Base-by-base conservation (phyloP, 495 filamentous ascomycete species). In the Aspergillus heteromorphus region DNA sequence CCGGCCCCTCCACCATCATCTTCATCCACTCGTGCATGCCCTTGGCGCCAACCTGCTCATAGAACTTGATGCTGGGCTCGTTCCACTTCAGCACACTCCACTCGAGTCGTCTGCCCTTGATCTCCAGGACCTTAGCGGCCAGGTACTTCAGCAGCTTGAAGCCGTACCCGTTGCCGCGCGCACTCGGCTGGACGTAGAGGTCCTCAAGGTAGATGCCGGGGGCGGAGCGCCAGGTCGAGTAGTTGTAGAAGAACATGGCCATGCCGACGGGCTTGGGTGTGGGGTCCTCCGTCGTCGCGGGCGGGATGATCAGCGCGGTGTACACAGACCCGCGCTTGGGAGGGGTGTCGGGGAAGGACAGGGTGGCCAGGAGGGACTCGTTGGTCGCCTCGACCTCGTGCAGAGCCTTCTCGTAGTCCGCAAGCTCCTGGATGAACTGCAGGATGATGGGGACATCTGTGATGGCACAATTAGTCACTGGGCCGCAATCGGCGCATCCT, bases 151-250 rank as follows among this genome's bases (percentile, higher is more conserved):
- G 73, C 65, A 97, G 60, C 63, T 77, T 71, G 64, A 84, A 87
- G 13, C 90, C 93, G 62, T 92, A 95, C 2, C 92, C 92, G 27
- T 81, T 75, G 18, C 84, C 84, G 5, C 93, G 73, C 42, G 86
- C 85, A 21, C 68, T 71, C 19, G 84, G 80, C 62, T 84, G 74
- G 27, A 98, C 89, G 62, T 88, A 97, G 9, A 98, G 73, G 65
- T 98, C 93, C 66, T 98, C 93, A 11, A 98, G 85, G 64, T 93
- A 96, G 59, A 98, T 91, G 1, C 93, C 93, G 1, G 93, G 87
- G 9, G 80, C 80, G 4, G 86, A 83, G 34, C 86, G 83, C 93
- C 93, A 97, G 5, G 93, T 97, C 53, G 83, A 82, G 65, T 87
- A 90, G 65, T 83, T 88, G 65, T 80, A 77, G 76, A 86, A 90